Conservation (phyloP, 192 early-diverging fungal genomes). For the Coemansia sp. region DNA sequence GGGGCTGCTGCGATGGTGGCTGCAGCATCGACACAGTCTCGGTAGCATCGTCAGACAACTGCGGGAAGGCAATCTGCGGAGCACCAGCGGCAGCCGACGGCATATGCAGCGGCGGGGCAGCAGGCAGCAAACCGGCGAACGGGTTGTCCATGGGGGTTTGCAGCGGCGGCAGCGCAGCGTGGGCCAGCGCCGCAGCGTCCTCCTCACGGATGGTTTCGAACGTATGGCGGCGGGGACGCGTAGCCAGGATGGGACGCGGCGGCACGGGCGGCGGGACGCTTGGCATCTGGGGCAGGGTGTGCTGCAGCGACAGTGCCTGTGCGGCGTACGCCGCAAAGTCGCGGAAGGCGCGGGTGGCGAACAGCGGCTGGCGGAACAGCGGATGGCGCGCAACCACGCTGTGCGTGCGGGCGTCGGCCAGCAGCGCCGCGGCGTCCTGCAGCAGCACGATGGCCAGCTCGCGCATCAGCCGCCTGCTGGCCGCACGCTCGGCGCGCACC, state of each 20-base stretch:
- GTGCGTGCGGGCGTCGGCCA: constrained; percentile 38
- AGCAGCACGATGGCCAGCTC: constrained; percentile 48
- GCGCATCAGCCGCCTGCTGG: constrained; percentile 48
- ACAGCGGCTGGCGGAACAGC: constrained; percentile 44
- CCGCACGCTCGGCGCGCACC: constrained; percentile 42
- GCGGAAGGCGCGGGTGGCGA: constrained; percentile 48
- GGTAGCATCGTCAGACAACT: constrained; percentile 10
- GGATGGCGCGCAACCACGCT: constrained; percentile 32
- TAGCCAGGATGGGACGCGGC: background rate
- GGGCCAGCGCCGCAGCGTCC: constrained; percentile 26
- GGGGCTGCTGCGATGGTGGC: background rate
- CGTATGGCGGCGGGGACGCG: constrained; percentile 26
- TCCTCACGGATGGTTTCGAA: constrained; percentile 52
- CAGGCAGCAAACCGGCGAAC: no score
- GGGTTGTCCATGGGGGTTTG: background rate
- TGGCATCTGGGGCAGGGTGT: constrained; percentile 14
- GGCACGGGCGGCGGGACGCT: constrained; percentile 13
- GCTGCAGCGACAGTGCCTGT: constrained; percentile 50
- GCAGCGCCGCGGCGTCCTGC: constrained; percentile 46
- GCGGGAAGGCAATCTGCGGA: no score
- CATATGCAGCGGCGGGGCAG: no score
- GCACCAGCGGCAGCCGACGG: no score
- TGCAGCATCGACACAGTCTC: constrained; percentile 11
- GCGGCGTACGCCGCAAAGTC: constrained; percentile 44
- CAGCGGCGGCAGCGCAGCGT: constrained; percentile 8